Evolutionary conservation across 306 rosid species (phyloP).

Genomic region (Erythrophleum fordii): DNA sequence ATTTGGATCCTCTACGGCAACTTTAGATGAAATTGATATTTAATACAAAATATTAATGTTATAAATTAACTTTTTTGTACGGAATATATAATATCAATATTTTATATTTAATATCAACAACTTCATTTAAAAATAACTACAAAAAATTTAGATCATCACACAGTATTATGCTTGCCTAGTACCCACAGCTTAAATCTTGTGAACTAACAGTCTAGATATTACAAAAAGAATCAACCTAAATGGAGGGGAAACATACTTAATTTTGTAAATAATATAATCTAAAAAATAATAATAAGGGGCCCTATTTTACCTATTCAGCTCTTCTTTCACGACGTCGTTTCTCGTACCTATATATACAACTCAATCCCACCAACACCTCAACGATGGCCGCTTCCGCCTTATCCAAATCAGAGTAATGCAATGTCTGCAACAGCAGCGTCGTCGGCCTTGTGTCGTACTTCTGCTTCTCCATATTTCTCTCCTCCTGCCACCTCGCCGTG

Average conservation of each 20-base stretch:
- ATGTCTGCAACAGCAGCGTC: conserved; percentile 63
- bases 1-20: too few relatives aligned
- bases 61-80: too few relatives aligned
- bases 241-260: background rate
- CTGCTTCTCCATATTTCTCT: conserved; percentile 62
- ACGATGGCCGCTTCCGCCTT: conserved; percentile 74
- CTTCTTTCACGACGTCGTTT: conserved; percentile 29
- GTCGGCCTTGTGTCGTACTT: conserved; percentile 47
- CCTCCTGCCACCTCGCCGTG: conserved; percentile 66
- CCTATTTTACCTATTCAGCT: background rate
- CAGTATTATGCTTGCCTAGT: background rate
- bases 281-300: background rate
- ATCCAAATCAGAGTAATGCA: conserved; percentile 80
- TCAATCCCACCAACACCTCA: conserved; percentile 65
- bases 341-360: conserved; percentile 54
- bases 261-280: background rate
- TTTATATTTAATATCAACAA: too few relatives aligned
- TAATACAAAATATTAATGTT: too few relatives aligned
- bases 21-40: too few relatives aligned
- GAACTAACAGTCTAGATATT: background rate
- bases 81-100: too few relatives aligned
- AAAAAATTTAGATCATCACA: too few relatives aligned
- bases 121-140: too few relatives aligned
- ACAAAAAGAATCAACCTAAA: background rate
- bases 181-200: background rate